Base-by-base conservation (phyloP, 805 yeast species). In the Candida pseudoglaebosa region DNA sequence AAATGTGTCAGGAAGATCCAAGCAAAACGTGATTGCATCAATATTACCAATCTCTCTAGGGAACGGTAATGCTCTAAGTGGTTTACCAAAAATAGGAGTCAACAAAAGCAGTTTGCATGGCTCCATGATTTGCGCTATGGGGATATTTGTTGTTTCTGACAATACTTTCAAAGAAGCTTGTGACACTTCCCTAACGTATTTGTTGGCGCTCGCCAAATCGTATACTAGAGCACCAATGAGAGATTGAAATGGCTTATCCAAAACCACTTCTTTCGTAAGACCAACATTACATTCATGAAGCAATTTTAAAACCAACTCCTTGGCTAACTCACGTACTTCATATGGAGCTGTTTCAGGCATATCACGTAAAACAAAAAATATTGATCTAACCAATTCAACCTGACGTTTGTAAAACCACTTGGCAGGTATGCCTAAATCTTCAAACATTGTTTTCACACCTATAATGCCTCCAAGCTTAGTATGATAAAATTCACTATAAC, bases 1-100 rank as follows among this genome's bases (percentile, higher is more conserved):
- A 49, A 91, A 89, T 0, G 96, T 74, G 45, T 84, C 76, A 9
- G 87, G 93, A 35, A 91, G 68, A 1, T 83, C 79, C 41, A 93
- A 65, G 54, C 97, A 91, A 59, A 82, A 95, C 0, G 95, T 82
- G n/a, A 93, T 86, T 1, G 98, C 98, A 45, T 93, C 98, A 44
- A 93, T 90, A 57, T 93, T 90, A 26, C 99, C 99, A 40, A 93
- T 93, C 63, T 95, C 99, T 96, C 91, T 93, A 4, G 96, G 93
- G 65, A 95, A 93, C 0, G 99, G 99, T 44, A 93, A 70, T 0
- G 99, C 99, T 46, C 99, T 73, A 41, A 93, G 64, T 0, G 99
- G 99, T 56, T 93, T 93, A 3, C 96, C 96, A 67, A 93, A 95
- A 16, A 93, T 93, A 5, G 99, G 98, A 0, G 95, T 85, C 34